Base-by-base conservation (phyloP, 768 basidiomycete species). In the Termitomyces sp. region DNA sequence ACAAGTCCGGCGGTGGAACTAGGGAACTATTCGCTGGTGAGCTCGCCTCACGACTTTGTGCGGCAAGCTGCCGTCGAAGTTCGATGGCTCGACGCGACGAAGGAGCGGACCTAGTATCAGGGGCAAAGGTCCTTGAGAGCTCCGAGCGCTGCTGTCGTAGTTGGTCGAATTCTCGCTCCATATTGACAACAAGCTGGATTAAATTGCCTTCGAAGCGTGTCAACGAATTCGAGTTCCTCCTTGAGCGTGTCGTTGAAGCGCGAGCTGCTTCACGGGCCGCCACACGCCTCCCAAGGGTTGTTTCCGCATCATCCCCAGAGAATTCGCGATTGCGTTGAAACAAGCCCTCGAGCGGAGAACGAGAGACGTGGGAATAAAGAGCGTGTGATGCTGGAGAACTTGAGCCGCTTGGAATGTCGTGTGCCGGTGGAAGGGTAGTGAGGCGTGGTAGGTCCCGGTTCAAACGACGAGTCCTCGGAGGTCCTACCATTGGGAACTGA, bases 201-300 rank as follows among this genome's bases (percentile, higher is more conserved):
- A 58, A 46, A 48, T 50, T 45, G 13, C 48, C 58, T 3, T 58
- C 55, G 27, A 45, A 62, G n/a, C 58, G 66, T 31, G 55, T 59
- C 42, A 58, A 54, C 49, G 49, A 53, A 54, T 41, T 53, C 61
- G 64, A 55, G 46, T 47, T 48, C 31, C 46, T 34, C 48, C 54
- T 52, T 27, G 46, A 31, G 46, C 27, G 24, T 58, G 56, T 33
- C 49, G 36, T 56, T 45, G 66, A 55, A 49, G 65, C 58, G 18
- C 67, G 67, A 20, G 70, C 68, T 15, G 76, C 72, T 65, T 75
- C 70, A 45, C 76, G 69, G 46, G 75, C 73, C 49, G 75, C 77
- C 39, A 78, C 75, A 36, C 71, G 72, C 57, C 77, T 68, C 15
- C 78, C 78, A 6, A 78, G 60, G 2, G 69, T 60, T 11, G 78